Evolutionary conservation across 768 basidiomycete species (phyloP).

Genomic region (Kwoniella dejecticola): DNA sequence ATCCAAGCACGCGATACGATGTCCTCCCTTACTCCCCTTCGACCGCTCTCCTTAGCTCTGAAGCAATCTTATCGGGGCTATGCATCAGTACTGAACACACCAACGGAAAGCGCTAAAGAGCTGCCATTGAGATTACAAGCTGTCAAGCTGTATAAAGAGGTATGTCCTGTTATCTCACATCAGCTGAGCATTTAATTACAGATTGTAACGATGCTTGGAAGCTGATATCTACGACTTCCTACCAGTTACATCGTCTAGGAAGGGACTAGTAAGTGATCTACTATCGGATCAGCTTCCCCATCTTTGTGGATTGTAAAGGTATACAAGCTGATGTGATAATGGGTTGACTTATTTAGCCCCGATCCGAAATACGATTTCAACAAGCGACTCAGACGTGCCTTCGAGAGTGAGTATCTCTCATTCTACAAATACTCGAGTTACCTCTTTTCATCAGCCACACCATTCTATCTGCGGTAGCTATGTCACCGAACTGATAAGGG

Average conservation of each 20-base stretch:
- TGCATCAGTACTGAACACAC: slow-evolving; percentile 15
- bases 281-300: background rate
- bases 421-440: background rate
- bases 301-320: background rate
- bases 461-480: too few species aligned
- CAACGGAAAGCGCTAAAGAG: background rate
- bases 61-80: slow-evolving; percentile 7
- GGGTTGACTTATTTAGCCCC: slow-evolving; percentile 31
- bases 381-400: slow-evolving; percentile 50
- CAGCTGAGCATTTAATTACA: background rate
- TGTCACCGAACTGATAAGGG: too few species aligned
- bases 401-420: slow-evolving; percentile 46
- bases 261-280: slow-evolving; percentile 47
- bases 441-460: too few species aligned
- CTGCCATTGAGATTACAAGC: slow-evolving; percentile 42
- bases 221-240: background rate
- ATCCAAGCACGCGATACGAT: too few species aligned
- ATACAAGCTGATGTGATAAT: background rate
- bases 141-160: slow-evolving; percentile 55
- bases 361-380: slow-evolving; percentile 54
- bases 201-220: background rate
- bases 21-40: background rate
- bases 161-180: slow-evolving; percentile 1
- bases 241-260: slow-evolving; percentile 48
- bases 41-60: slow-evolving; percentile 1